Percentiles rank a stretch among this genome's conserved stretches.
Evolutionary conservation across 495 filamentous ascomycete genomes (phyloP).

Genomic region (Trichoderma parareesei): DNA sequence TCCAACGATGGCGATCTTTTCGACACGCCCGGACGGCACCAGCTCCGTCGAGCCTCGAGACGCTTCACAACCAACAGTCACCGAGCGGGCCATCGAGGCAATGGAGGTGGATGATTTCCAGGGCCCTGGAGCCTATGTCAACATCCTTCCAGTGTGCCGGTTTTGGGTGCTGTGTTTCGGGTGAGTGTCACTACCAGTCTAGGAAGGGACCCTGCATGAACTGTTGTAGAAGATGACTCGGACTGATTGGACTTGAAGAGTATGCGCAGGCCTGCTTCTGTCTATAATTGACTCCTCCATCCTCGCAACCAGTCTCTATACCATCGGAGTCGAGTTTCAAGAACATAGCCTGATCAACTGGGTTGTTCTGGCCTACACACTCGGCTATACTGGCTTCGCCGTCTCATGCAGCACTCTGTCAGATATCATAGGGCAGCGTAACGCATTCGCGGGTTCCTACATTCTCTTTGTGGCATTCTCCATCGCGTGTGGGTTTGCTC

Average conservation of each 20-base stretch:
- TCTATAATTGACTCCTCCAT: constrained; percentile 38
- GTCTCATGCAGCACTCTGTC: constrained; percentile 44
- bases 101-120: too few species aligned
- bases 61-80: too few species aligned
- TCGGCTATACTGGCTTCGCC: constrained; percentile 36
- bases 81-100: too few species aligned
- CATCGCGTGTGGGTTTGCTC: constrained; percentile 41
- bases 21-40: too few species aligned
- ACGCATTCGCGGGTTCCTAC: constrained; percentile 38
- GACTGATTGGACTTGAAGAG: neutral
- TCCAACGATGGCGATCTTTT: too few species aligned
- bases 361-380: constrained; percentile 38
- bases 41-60: too few species aligned
- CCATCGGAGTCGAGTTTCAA: constrained; percentile 34
- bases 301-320: constrained; percentile 36
- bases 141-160: too few species aligned
- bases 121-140: too few species aligned
- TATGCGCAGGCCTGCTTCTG: constrained; percentile 26
- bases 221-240: neutral
- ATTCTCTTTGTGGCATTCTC: constrained; percentile 49
- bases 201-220: neutral
- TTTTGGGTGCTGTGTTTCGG: neutral
- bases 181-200: neutral
- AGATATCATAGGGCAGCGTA: constrained; percentile 44
- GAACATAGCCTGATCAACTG: constrained; percentile 32